Conservation (phyloP, 345 rosid species). For the Melaleuca alternifolia region DNA sequence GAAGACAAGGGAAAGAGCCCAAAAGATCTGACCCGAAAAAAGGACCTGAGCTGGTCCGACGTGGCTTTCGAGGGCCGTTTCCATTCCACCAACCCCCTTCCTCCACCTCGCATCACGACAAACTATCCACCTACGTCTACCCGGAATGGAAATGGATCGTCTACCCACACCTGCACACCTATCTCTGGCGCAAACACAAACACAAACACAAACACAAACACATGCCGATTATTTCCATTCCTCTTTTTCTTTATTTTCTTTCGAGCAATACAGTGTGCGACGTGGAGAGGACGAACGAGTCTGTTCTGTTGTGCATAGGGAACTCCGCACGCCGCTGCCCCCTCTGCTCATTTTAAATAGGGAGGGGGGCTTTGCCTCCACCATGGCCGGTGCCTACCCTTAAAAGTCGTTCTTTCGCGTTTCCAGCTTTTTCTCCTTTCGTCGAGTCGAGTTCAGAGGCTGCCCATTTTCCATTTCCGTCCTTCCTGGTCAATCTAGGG, state of each 20-base stretch:
- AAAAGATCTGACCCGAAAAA: neutral
- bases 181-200: neutral
- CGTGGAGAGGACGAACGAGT: neutral
- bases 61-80: neutral
- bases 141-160: too few species aligned
- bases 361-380: neutral
- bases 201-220: too few species aligned
- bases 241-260: too few species aligned
- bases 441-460: neutral
- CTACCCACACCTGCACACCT: neutral
- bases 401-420: constrained; percentile 2
- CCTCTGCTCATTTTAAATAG: neutral
- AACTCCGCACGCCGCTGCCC: neutral
- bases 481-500: constrained; percentile 7
- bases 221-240: neutral
- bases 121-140: neutral
- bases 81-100: neutral
- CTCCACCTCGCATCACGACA: neutral
- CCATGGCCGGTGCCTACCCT: neutral
- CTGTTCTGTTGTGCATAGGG: neutral
- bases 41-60: neutral
- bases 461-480: neutral
- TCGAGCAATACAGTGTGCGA: neutral
- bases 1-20: neutral
- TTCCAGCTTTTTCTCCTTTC: neutral